These are phyloP conservation scores for Acer saccharum DNA, from an alignment of 345 rosid species.

Conservation along the genomic window DNA sequence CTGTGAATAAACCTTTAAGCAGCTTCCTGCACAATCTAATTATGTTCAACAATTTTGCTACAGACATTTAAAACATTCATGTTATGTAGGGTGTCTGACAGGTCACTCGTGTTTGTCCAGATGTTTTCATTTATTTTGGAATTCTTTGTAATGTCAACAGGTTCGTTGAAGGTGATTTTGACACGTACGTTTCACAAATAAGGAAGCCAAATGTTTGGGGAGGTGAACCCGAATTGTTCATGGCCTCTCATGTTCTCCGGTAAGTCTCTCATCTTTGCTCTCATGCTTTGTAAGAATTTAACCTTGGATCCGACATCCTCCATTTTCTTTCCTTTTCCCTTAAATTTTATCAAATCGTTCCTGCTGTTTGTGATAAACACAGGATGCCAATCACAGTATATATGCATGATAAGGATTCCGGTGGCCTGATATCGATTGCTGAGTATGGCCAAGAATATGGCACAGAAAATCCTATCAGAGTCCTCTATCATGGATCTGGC, in stretches of 20 bases:
- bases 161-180: slow-evolving; percentile 97
- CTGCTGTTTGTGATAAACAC: slow-evolving; percentile 22
- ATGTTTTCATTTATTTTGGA: not conserved
- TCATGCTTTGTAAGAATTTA: not conserved
- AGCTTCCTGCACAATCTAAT: slow-evolving; percentile 9
- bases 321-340: no score
- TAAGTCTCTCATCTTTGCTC: slow-evolving; percentile 24
- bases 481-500: slow-evolving; percentile 87
- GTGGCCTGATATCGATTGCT: slow-evolving; percentile 78
- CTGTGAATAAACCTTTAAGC: not conserved
- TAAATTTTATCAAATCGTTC: not conserved
- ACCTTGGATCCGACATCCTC: not conserved
- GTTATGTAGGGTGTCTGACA: not conserved
- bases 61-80: not conserved
- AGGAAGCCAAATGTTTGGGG: slow-evolving; percentile 96
- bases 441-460: slow-evolving; percentile 95
- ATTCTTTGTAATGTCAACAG: slow-evolving; percentile 40
- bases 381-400: slow-evolving; percentile 95
- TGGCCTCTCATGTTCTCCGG: slow-evolving; percentile 95
- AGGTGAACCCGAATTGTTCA: slow-evolving; percentile 96
- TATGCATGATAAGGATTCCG: slow-evolving; percentile 68
- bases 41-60: not conserved
- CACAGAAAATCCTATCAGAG: slow-evolving; percentile 70
- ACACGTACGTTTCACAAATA: slow-evolving; percentile 69
- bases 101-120: not conserved